These are phyloP conservation scores for Colletotrichum eleusines DNA, from an alignment of 2,329 filamentous ascomycete species.

Conservation along the genomic window DNA sequence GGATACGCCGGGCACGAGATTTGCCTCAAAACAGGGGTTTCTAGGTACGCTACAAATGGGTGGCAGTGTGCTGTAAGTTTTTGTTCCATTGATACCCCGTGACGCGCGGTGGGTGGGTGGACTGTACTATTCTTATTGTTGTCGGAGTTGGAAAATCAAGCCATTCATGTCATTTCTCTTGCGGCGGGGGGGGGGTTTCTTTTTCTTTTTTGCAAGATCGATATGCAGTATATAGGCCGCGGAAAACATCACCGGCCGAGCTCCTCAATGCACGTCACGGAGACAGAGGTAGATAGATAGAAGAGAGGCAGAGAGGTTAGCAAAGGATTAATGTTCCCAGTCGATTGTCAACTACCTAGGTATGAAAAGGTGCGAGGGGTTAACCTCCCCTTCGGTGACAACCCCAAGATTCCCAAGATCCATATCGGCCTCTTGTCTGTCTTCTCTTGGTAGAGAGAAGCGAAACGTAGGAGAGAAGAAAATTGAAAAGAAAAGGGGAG, in stretches of 20 bases:
- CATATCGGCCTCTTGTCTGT: neutral
- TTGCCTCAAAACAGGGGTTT: slow-evolving; percentile 4
- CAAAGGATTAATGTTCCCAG: neutral
- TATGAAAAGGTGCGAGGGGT: too few relatives aligned
- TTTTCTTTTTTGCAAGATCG: neutral
- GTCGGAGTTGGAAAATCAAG: neutral
- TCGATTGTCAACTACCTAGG: neutral
- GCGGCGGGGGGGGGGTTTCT: too few relatives aligned
- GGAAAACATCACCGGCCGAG: too few relatives aligned
- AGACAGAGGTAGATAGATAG: neutral
- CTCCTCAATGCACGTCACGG: neutral
- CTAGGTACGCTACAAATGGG: neutral
- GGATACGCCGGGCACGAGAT: slow-evolving; percentile 12
- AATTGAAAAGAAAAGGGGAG: too few relatives aligned
- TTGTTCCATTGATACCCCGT: slow-evolving; percentile 38
- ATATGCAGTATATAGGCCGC: neutral
- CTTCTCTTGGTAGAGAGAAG: neutral
- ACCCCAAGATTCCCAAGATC: neutral
- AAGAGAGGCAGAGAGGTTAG: neutral
- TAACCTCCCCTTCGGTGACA: neutral
- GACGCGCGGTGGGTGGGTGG: slow-evolving; percentile 24
- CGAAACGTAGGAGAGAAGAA: neutral
- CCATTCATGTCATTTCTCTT: neutral
- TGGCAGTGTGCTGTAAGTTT: slow-evolving; percentile 19
- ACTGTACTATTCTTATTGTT: slow-evolving; percentile 10